Base-by-base conservation (phyloP, 1,139 yeast species). In the Yamadazyma blattariae region DNA sequence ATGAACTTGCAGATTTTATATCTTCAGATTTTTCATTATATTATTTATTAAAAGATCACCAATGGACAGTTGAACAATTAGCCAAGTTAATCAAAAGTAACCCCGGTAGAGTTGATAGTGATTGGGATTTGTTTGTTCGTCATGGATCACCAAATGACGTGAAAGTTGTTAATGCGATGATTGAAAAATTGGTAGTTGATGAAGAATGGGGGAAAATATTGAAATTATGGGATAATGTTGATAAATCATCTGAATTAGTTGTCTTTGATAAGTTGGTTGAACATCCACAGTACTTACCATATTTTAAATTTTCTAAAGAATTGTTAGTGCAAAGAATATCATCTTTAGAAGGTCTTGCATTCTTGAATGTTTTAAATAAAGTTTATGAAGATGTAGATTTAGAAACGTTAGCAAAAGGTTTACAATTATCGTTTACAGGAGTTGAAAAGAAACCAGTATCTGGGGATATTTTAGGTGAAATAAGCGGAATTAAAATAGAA, bases 81-180 rank as follows among this genome's bases (percentile, higher is more conserved):
- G 32, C 46, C 13, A 41, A 54, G 12, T 49, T 67, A 15, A 56
- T 70, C 12, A 42, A 46, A 10, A 44, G 52, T 21, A 70, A 70
- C 39, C 74, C 74, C 0, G 74, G 72, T 14, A 47, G 76, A 38
- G 74, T 64, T 1, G 57, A 54, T 38, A 44, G 51, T 19, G 52
- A 68, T 22, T 53, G 59, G 54, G 72, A 68, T 14, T 47, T 70
- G 27, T 56, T 54, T 33, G 43, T 52, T 20, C 55, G 55, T 30
- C 64, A 64, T 35, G 29, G 25, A 6, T 8, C 25, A n/a, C 25
- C 27, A 11, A 20, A 3, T 2, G 29, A 30, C 14, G 33, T 27
- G 25, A 30, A 20, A 7, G 3, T 35, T 4, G 26, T 30, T 15
- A 15, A 24, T 10, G 30, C 29, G 7, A 40, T 61, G 22, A 41